Conservation (phyloP, 1,284 basidiomycete species). For the Tilletia setariae region DNA sequence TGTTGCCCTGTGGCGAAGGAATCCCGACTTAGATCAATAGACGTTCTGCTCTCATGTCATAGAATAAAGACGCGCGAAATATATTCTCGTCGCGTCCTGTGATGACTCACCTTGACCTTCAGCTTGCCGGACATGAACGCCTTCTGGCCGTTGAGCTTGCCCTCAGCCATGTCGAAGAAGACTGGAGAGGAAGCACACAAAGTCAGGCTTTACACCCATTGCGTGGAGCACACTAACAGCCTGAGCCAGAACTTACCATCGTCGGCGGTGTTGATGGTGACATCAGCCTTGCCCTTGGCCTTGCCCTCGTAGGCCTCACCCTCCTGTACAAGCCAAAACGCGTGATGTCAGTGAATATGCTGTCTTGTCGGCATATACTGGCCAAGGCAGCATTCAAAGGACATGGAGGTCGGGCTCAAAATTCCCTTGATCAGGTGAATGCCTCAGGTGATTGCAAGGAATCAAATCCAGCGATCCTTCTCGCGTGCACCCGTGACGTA, state of each 20-base stretch:
- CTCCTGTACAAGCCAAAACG: conserved; percentile 24
- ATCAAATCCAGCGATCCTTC: no score
- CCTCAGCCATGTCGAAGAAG: conserved; percentile 52
- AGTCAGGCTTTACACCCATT: neutral
- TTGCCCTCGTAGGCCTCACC: conserved; percentile 53
- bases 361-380: no score
- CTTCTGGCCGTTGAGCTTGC: conserved; percentile 55
- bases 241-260: conserved; percentile 31
- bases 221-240: neutral
- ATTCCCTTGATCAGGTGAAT: no score
- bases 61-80: no score
- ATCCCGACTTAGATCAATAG: no score
- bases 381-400: no score
- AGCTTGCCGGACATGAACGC: conserved; percentile 54
- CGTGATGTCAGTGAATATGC: no score
- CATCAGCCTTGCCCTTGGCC: conserved; percentile 54
- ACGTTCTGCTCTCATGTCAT: no score
- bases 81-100: no score
- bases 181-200: conserved; percentile 17
- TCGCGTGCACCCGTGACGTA: no score
- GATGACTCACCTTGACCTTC: conserved; percentile 30
- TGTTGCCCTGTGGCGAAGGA: conserved; percentile 41
- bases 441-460: no score
- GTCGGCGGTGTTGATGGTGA: conserved; percentile 52
- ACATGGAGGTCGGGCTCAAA: no score